Percentiles rank a stretch among this genome's conserved stretches.
Evolutionary conservation across 1,284 basidiomycete genomes (phyloP).

Genomic region (Ustilago vetiveriae): DNA sequence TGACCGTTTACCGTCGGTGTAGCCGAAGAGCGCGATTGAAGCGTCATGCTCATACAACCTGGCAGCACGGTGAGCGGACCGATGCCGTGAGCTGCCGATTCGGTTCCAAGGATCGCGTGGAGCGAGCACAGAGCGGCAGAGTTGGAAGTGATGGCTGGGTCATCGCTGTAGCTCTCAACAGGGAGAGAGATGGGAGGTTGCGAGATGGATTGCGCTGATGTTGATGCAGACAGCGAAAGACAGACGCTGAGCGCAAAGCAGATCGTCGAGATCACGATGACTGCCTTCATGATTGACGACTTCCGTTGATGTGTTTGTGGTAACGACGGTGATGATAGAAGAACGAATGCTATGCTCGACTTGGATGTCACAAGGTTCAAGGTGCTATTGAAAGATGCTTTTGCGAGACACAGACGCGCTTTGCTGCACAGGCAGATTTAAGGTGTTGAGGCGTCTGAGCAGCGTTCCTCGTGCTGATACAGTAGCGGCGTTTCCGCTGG

Average conservation of each 20-base stretch:
- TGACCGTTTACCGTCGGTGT: constrained; percentile 20
- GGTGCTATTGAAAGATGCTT: too few species aligned
- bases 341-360: too few species aligned
- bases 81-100: constrained; percentile 18
- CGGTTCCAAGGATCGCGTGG: constrained; percentile 11
- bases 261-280: neutral
- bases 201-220: constrained; percentile 11
- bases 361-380: too few species aligned
- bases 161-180: constrained; percentile 24
- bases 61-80: constrained; percentile 28
- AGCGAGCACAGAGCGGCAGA: constrained; percentile 25
- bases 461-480: too few species aligned
- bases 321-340: too few species aligned
- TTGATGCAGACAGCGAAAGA: neutral
- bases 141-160: constrained; percentile 19
- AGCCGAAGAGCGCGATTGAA: constrained; percentile 7
- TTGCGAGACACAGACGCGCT: too few species aligned
- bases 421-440: neutral
- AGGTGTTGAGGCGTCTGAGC: neutral
- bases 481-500: neutral
- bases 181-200: constrained; percentile 22
- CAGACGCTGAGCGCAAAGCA: neutral
- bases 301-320: neutral
- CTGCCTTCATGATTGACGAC: neutral
- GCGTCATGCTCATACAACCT: constrained; percentile 19